phyloP scores from a whole-genome alignment of 768 basidiomycete genomes.

The Russula sp. region DNA sequence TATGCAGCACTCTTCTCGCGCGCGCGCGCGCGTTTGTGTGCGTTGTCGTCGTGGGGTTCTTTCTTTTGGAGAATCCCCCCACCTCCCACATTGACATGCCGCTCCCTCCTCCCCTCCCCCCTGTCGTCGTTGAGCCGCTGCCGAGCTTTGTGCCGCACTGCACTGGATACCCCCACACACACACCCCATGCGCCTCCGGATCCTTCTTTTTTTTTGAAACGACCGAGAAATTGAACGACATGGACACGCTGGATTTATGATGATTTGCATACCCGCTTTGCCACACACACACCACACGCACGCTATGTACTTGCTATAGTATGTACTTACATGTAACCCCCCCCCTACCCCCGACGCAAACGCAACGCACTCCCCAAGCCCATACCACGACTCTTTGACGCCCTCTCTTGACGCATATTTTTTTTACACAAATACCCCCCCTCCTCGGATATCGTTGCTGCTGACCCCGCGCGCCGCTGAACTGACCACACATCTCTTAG shows the following conservation, averaged over 20 bases:
- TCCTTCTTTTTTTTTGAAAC: background rate
- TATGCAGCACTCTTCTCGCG: no score
- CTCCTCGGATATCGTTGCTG: no score
- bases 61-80: background rate
- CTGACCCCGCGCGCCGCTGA: no score
- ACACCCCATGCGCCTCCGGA: background rate
- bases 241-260: slow-evolving; percentile 3
- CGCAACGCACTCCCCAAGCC: background rate
- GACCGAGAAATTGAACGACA: background rate
- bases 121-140: background rate
- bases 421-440: no score
- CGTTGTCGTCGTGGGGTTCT: background rate
- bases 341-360: background rate
- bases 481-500: background rate
- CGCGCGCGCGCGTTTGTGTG: no score
- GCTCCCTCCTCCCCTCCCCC: no score
- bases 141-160: background rate
- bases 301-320: slow-evolving; percentile 11
- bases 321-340: slow-evolving; percentile 8
- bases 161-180: background rate
- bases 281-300: background rate
- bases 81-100: background rate
- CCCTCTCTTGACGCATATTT: slow-evolving; percentile 1
- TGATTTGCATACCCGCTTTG: slow-evolving; percentile 4
- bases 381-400: background rate